These are phyloP conservation scores for Beauveria sp. DNA, from an alignment of 2,329 filamentous ascomycete species.

Conservation along the genomic window DNA sequence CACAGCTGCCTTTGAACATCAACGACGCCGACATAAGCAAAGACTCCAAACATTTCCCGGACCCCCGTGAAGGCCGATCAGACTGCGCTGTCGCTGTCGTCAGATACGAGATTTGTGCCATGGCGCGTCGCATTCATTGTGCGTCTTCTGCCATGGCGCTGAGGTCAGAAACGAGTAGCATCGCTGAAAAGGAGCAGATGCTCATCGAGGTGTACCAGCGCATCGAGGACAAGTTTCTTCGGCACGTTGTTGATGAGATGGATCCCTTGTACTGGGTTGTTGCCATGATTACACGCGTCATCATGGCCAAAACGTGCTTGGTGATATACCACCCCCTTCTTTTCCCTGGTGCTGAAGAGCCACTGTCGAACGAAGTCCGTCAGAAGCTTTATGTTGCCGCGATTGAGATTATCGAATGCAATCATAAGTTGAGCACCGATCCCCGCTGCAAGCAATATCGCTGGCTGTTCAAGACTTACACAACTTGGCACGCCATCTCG, in stretches of 20 bases:
- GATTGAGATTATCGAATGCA: constrained; percentile 66
- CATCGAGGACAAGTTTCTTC: constrained; percentile 48
- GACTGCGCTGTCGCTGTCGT: constrained; percentile 43
- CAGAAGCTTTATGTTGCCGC: constrained; percentile 65
- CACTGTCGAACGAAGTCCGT: constrained; percentile 53
- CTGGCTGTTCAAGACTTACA: constrained; percentile 44
- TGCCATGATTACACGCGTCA: constrained; percentile 59
- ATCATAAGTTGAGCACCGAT: constrained; percentile 57
- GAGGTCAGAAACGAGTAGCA: constrained; percentile 21
- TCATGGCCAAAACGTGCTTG: constrained; percentile 72
- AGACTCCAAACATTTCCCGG: constrained; percentile 38
- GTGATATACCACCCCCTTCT: constrained; percentile 69
- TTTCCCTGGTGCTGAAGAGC: constrained; percentile 47
- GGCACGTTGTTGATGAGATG: constrained; percentile 39
- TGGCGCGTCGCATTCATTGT: constrained; percentile 29
- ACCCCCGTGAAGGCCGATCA: constrained; percentile 41
- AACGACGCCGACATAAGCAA: constrained; percentile 42
- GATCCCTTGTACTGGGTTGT: constrained; percentile 59
- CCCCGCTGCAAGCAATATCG: constrained; percentile 35
- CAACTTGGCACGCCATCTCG: constrained; percentile 44
- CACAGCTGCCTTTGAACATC: constrained; percentile 40
- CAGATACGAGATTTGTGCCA: constrained; percentile 42
- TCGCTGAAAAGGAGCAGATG: constrained; percentile 33
- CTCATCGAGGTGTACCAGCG: constrained; percentile 45
- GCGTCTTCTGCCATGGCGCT: constrained; percentile 27